Evolutionary conservation across 495 filamentous ascomycete genomes (phyloP).

Genomic region (Penicillium tannophilum): DNA sequence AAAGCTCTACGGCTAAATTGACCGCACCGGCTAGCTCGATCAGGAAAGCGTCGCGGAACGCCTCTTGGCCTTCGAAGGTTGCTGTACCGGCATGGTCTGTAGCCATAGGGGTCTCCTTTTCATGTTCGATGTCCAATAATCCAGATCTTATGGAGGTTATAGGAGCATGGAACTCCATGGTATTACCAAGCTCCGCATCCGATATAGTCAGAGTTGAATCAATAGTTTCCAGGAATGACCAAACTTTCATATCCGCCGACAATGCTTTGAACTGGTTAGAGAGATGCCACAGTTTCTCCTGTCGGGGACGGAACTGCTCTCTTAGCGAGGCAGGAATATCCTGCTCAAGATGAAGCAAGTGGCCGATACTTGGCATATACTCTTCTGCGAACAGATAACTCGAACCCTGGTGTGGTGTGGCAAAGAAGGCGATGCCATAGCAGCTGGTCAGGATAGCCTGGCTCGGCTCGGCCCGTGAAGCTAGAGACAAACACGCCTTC

Average conservation of each 20-base stretch:
- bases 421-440: slow-evolving; percentile 62
- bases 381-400: slow-evolving; percentile 63
- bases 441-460: slow-evolving; percentile 55
- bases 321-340: slow-evolving; percentile 52
- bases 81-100: slow-evolving; percentile 61
- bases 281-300: slow-evolving; percentile 47
- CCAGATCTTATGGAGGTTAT: slow-evolving; percentile 65
- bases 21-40: slow-evolving; percentile 49
- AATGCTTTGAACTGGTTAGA: slow-evolving; percentile 60
- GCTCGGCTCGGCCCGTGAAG: slow-evolving; percentile 39
- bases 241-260: slow-evolving; percentile 64
- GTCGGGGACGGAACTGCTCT: slow-evolving; percentile 52
- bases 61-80: slow-evolving; percentile 56
- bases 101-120: slow-evolving; percentile 58
- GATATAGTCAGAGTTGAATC: slow-evolving; percentile 58
- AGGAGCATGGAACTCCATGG: slow-evolving; percentile 52
- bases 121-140: slow-evolving; percentile 54
- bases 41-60: slow-evolving; percentile 52
- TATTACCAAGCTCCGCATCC: slow-evolving; percentile 33
- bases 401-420: slow-evolving; percentile 65
- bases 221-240: slow-evolving; percentile 65
- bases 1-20: slow-evolving; percentile 42
- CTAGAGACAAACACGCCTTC: slow-evolving; percentile 57
- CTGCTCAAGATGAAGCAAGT: slow-evolving; percentile 56
- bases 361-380: slow-evolving; percentile 55